phyloP scores from a whole-genome alignment of 2,329 filamentous ascomycete genomes.

The Penicillium sp. region DNA sequence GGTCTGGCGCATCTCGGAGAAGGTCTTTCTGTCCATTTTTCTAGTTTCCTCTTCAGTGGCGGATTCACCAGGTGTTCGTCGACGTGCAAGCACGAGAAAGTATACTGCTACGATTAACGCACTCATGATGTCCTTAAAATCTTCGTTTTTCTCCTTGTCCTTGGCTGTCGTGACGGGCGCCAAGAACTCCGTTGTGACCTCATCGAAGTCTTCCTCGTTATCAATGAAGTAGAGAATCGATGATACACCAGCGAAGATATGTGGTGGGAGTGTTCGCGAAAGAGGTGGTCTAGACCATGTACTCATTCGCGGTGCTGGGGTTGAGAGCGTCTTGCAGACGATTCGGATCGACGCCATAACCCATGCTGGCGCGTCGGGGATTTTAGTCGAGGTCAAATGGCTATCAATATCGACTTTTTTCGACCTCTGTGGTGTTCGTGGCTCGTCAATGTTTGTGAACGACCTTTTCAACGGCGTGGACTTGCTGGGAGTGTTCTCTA shows the following conservation, averaged over 20 bases:
- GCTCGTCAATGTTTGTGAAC: slow-evolving; percentile 35
- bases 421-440: slow-evolving; percentile 28
- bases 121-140: slow-evolving; percentile 45
- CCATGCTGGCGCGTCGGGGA: slow-evolving; percentile 63
- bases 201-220: slow-evolving; percentile 53
- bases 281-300: slow-evolving; percentile 44
- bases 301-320: slow-evolving; percentile 50
- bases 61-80: slow-evolving; percentile 47
- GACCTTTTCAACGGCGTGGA: slow-evolving; percentile 40
- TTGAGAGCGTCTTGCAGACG: slow-evolving; percentile 66
- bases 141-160: slow-evolving; percentile 54
- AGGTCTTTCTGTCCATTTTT: slow-evolving; percentile 48
- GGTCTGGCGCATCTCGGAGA: slow-evolving; percentile 46
- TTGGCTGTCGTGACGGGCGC: slow-evolving; percentile 46
- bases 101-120: slow-evolving; percentile 50
- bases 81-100: slow-evolving; percentile 52
- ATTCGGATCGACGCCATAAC: slow-evolving; percentile 70
- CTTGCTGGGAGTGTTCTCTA: slow-evolving; percentile 51
- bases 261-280: slow-evolving; percentile 64
- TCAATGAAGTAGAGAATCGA: slow-evolving; percentile 57
- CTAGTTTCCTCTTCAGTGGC: slow-evolving; percentile 25
- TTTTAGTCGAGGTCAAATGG: slow-evolving; percentile 32
- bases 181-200: slow-evolving; percentile 40
- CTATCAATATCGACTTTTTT: slow-evolving; percentile 24
- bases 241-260: slow-evolving; percentile 74